phyloP scores from a whole-genome alignment of 139 green algal genomes.

The Dunaliella primolecta region DNA sequence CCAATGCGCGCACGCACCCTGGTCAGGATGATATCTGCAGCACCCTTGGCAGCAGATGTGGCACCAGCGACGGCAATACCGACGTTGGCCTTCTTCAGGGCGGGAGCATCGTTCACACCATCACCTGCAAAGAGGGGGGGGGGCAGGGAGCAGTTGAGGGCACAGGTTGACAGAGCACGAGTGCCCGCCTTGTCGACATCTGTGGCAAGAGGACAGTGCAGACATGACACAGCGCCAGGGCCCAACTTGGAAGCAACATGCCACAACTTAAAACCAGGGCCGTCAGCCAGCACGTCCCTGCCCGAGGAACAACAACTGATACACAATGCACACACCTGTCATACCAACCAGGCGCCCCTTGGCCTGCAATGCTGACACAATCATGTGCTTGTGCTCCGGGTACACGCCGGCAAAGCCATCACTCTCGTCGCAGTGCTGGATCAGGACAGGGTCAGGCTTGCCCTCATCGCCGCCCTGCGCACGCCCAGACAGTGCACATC shows the following conservation, averaged over 20 bases:
- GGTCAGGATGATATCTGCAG: constrained; percentile 72
- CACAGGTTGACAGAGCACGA: too few species aligned
- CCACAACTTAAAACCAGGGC: too few species aligned
- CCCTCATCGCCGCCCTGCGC: not conserved
- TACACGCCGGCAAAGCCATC: constrained; percentile 85
- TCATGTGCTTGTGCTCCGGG: constrained; percentile 84
- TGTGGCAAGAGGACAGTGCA: too few species aligned
- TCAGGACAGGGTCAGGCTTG: not conserved
- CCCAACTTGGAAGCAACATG: too few species aligned
- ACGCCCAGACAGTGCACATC: too few species aligned
- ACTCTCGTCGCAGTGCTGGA: constrained; percentile 46
- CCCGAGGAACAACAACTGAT: too few species aligned
- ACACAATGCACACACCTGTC: constrained; percentile 12
- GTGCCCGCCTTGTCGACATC: too few species aligned
- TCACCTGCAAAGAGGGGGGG: constrained; percentile 82
- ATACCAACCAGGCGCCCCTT: not conserved
- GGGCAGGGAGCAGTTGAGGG: too few species aligned
- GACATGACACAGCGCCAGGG: too few species aligned
- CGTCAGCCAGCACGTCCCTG: too few species aligned
- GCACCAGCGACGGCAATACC: constrained; percentile 77
- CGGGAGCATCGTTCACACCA: constrained; percentile 91
- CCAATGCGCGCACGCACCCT: constrained; percentile 3
- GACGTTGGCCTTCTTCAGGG: constrained; percentile 93
- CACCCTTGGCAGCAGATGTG: constrained; percentile 76
- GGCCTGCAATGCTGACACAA: constrained; percentile 38